Evolutionary conservation across 2,329 filamentous ascomycete genomes (phyloP), one percentile per base, ranked within the genome.

Genomic region (Nemania serpens): DNA sequence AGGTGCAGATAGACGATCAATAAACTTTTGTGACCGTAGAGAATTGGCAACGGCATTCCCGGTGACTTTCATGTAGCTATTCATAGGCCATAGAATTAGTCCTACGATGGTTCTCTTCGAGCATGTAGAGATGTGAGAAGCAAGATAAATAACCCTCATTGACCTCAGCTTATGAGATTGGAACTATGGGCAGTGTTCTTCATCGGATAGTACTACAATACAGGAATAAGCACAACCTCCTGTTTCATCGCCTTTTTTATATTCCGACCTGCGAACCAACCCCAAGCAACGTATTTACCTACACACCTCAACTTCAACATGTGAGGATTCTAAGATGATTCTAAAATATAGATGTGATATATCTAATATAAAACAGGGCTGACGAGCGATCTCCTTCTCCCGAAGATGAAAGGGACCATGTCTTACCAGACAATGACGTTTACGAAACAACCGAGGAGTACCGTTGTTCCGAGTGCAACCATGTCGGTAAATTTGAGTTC

Each of bases 401-500:
- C 17, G 15, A 20, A 5, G 15, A 36, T 20, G 37, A 54, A 10
- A 13, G 22, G 2, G 11, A 42, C n/a, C 22, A 45, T 12, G 17
- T 48, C n/a, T 9, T 3, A 22, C 41, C 54, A 2, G 58, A 63
- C 37, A 55, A 61, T 3, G 53, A 49, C 1, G n/a, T 29, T 2
- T 3, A 47, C 20, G 15, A 58, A 5, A 49, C 63, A 0, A 39
- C 12, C 10, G 12, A 20, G 6, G 10, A 42, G 11, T 62, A 64
- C 11, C 41, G 0, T 2, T 71, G 69, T 48, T 61, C 25, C 5
- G 52, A 55, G 0, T 71, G 69, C n/a, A 1, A 9, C 0, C 1
- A 56, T 7, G 18, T 13, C 2, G 58, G 49, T n/a, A 34, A 64
- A 4, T 71, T 71, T 43, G 17, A 49, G 11, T 59, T 68, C 25